A percentile compares a stretch with the other conserved stretches of the same genome.
Conservation (phyloP, 2,329 filamentous ascomycete genomes). For the Pezicula neosporulosa region DNA sequence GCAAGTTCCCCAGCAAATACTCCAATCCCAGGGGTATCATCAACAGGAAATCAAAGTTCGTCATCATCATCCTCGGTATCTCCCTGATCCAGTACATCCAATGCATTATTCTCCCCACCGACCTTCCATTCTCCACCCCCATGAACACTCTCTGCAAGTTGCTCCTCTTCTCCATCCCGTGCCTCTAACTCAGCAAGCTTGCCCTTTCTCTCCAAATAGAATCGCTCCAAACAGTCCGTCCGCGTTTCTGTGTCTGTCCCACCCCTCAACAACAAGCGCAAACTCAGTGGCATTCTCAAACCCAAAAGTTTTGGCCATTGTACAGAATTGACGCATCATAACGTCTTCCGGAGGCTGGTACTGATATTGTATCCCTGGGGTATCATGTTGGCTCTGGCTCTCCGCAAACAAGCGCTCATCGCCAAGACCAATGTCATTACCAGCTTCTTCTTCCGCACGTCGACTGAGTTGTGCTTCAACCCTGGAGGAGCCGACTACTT, state of each 20-base stretch:
- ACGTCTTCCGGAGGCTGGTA: constrained; percentile 68
- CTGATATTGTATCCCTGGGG: constrained; percentile 20
- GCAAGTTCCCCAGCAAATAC: no score
- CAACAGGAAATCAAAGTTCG: no score
- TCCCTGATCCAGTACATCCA: constrained; percentile 13
- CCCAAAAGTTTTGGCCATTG: constrained; percentile 78
- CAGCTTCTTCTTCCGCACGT: constrained; percentile 48
- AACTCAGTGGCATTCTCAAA: constrained; percentile 78
- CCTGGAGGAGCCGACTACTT: constrained; percentile 89
- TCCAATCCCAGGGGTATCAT: no score
- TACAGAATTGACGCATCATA: constrained; percentile 79
- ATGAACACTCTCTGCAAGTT: no score
- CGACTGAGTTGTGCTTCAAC: constrained; percentile 84
- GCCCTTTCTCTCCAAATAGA: constrained; percentile 63
- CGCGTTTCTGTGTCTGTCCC: constrained; percentile 82
- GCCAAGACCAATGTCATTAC: constrained; percentile 41
- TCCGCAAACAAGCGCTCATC: constrained; percentile 57
- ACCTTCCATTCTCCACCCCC: no score
- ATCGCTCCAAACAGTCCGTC: constrained; percentile 72
- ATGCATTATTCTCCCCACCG: no score
- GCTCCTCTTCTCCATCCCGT: not conserved
- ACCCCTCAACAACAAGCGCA: constrained; percentile 83
- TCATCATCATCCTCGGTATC: constrained; percentile 38
- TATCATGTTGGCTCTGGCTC: constrained; percentile 24
- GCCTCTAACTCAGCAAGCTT: constrained; percentile 13